phyloP scores from a whole-genome alignment of 2,329 filamentous ascomycete genomes.

The Ophiostoma ulmi region DNA sequence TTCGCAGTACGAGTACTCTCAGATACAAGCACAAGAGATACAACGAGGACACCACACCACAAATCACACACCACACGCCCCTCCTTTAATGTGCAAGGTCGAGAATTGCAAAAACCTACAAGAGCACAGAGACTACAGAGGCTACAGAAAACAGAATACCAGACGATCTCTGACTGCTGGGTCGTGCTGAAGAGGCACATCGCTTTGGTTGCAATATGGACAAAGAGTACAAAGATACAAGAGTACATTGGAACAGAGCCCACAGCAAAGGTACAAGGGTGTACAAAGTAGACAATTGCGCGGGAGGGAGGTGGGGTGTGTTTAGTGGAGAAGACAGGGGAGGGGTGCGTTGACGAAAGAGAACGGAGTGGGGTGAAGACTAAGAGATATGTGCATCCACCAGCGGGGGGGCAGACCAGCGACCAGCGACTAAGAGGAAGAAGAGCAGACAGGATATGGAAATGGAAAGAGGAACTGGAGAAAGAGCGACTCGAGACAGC shows the following conservation, averaged over 20 bases:
- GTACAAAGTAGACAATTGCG: conserved; percentile 26
- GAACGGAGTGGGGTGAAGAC: neutral
- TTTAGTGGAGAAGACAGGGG: neutral
- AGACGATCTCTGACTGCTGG: conserved; percentile 26
- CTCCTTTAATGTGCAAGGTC: conserved; percentile 19
- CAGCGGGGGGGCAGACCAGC: neutral
- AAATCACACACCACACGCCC: conserved; percentile 15
- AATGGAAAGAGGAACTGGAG: neutral
- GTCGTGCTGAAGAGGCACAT: neutral
- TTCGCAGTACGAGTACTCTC: neutral
- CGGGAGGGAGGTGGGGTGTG: conserved; percentile 20
- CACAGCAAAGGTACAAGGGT: conserved; percentile 25
- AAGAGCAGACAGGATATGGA: neutral
- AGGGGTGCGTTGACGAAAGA: conserved; percentile 14
- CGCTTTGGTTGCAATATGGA: neutral
- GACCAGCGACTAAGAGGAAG: neutral
- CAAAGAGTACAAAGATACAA: neutral
- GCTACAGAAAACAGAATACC: conserved; percentile 16
- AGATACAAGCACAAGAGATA: conserved; percentile 10
- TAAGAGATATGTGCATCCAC: conserved; percentile 1
- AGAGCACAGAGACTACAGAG: neutral
- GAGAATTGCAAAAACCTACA: neutral
- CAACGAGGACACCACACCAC: conserved; percentile 17
- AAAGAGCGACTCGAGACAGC: neutral
- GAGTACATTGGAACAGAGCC: conserved; percentile 7